Base-by-base conservation (phyloP, 805 yeast genomes). In the Hanseniaspora pseudoguilliermondii region DNA sequence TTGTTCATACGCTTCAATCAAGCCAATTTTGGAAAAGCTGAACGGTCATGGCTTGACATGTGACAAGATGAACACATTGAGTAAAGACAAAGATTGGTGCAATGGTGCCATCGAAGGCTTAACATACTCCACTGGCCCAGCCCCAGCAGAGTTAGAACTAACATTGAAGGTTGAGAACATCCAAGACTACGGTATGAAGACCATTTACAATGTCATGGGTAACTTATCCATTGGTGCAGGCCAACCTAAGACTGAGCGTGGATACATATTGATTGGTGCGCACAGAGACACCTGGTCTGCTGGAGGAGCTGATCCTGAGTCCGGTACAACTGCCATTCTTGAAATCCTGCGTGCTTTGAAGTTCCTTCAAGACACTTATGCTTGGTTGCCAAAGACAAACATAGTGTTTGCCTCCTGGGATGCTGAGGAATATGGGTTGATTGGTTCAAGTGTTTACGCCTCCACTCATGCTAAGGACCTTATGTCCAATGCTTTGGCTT, bases 211-310 rank as follows among this genome's bases (percentile, higher is more conserved):
- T 62, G 82, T 83, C 34, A 73, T 80, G 62, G 90, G 84, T 10
- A 73, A 73, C 47, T 67, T 82, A 43, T 77, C 76, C 58, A 52
- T 52, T 52, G 57, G 57, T 27, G 35, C 21, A 11, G 90, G 90
- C 42, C 64, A 67, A 13, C 70, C 73, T 41, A 52, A 52, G 46
- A 66, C 70, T 40, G 74, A 77, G 49, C 82, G 82, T 57, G 81
- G 78, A 5, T 59, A 59, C 20, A 74, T 84, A 49, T 65, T 85
- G 38, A 65, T 84, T 56, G 93, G 93, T 38, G 84, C 84, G 65
- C 93, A 84, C 65, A 77, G 88, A 55, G 93, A 85, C 64, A 82
- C 90, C 2, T 86, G 91, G 93, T 77, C 82, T 57, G 86, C 86
- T 49, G 87, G 87, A 16, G 89, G 90, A 0, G 83, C 80, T 27